These are phyloP conservation scores for Salix brachista DNA, from an alignment of 345 rosid species.

Conservation along the genomic window DNA sequence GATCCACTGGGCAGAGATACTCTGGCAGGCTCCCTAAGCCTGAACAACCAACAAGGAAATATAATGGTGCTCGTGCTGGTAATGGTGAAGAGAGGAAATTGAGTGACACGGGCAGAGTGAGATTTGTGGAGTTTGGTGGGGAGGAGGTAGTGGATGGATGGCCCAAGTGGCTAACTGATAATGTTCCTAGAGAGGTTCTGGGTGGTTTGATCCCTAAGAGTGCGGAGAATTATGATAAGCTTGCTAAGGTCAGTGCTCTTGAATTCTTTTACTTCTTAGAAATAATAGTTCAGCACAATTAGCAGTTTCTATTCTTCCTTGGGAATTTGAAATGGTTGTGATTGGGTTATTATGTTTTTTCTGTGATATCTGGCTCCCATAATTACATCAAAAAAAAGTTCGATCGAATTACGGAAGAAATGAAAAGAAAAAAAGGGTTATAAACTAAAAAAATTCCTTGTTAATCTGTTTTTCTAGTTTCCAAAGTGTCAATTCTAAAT, in stretches of 20 bases:
- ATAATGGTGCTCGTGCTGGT: background rate
- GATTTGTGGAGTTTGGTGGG: conserved; percentile 7
- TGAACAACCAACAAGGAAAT: conserved; percentile 1
- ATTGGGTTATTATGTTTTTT: no score
- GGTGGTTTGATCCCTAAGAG: conserved; percentile 55
- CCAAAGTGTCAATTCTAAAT: no score
- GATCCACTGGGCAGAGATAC: conserved; percentile 47
- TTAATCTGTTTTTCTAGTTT: no score
- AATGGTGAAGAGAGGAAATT: conserved; percentile 19
- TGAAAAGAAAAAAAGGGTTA: no score
- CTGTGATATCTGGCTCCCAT: no score
- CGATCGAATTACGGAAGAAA: no score
- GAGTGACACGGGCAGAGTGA: background rate
- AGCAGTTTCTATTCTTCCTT: no score
- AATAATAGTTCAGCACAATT: background rate
- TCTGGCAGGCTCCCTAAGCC: conserved; percentile 14
- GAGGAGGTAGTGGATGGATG: conserved; percentile 46
- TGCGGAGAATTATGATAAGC: conserved; percentile 55
- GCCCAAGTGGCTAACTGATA: conserved; percentile 63
- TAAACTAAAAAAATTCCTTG: no score
- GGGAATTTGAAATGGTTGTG: background rate
- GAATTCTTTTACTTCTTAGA: background rate
- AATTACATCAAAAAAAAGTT: no score
- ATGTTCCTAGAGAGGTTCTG: conserved; percentile 46
- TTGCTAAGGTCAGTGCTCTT: conserved; percentile 45